A percentile compares a stretch with the other conserved stretches of the same genome.
phyloP scores from a whole-genome alignment of 208 protist species.

The Borovskyia barvae region DNA sequence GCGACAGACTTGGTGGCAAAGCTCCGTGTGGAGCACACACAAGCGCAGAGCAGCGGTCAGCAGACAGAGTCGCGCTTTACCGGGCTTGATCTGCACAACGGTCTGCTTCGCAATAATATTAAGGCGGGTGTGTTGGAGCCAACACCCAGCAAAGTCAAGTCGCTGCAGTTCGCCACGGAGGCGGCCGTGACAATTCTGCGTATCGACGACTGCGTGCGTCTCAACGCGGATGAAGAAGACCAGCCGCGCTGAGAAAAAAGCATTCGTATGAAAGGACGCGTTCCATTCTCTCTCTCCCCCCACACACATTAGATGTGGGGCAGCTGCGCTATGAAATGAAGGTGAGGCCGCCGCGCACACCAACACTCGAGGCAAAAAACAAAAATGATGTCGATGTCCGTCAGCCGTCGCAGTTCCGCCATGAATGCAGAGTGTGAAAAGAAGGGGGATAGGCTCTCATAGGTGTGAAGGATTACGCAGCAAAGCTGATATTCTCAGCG shows the following conservation, averaged over 20 bases:
- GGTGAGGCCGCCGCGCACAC: no score
- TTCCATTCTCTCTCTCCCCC: no score
- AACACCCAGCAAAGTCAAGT: slow-evolving; percentile 98
- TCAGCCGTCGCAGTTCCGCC: no score
- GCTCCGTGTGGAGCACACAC: slow-evolving; percentile 96
- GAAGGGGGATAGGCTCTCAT: no score
- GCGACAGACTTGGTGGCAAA: slow-evolving; percentile 98
- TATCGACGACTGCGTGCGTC: slow-evolving; percentile 99
- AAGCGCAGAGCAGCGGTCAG: slow-evolving; percentile 37
- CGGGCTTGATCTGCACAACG: slow-evolving; percentile 96
- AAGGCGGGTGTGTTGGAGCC: slow-evolving; percentile 99
- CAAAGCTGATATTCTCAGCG: no score
- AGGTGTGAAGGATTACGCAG: no score
- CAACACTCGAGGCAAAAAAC: no score
- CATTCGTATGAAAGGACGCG: no score
- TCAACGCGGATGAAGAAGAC: slow-evolving; percentile 90
- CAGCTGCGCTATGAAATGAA: no score
- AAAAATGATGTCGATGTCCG: no score
- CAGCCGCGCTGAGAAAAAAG: slow-evolving; percentile 21
- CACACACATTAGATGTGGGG: background rate
- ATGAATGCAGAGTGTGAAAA: no score
- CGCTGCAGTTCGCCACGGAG: slow-evolving; percentile 99
- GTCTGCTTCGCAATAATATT: slow-evolving; percentile 96
- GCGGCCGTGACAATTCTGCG: slow-evolving; percentile 99
- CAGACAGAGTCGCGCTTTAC: slow-evolving; percentile 54